Evolutionary conservation across 192 early-diverging fungal species (phyloP), one percentile per base, ranked within the genome.

Genomic region (Backusella macrospora): DNA sequence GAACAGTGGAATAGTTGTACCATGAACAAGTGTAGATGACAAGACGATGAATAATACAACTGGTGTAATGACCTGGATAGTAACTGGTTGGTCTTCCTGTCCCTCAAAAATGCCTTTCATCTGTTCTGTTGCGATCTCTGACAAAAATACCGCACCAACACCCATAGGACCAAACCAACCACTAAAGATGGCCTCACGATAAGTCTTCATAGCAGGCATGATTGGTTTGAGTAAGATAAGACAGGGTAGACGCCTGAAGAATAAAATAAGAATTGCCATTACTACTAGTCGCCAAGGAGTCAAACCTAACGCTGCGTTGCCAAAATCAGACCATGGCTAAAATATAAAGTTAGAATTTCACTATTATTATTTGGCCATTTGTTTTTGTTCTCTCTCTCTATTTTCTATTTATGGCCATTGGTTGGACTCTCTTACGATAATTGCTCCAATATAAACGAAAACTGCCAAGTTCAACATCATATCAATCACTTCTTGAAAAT

Each of bases 111-210:
- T 66, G 13, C 52, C 21, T 59, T 78, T 62, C 21, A 81, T 63
- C 46, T 83, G 76, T 75, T 82, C 73, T 29, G 79, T 80, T 6
- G 84, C 81, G 15, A 88, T 63, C 16, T 77, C 81, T 5, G 81
- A 67, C 45, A 84, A 82, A 39, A 85, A 88, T 10, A 88, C 84
- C 13, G 87, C 85, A 23, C 87, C 85, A 12, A 82, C 69, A 37
- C 78, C 76, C 62, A 98, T 92, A 5, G 95, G 95, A 0, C 95
- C 96, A 76, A 98, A 98, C 93, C 93, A 98, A 15, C 95, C 95
- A 15, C 90, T 89, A 79, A 95, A 95, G 7, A 91, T 81, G 0
- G 92, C 93, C 68, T 96, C 93, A 43, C 88, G 87, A 76, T 86
- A 89, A 1, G 83, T 92, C 39, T 83, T 85, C 42, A 94, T 67